phyloP scores from a whole-genome alignment of 2,329 filamentous ascomycete species.

The Verticillium longisporum region DNA sequence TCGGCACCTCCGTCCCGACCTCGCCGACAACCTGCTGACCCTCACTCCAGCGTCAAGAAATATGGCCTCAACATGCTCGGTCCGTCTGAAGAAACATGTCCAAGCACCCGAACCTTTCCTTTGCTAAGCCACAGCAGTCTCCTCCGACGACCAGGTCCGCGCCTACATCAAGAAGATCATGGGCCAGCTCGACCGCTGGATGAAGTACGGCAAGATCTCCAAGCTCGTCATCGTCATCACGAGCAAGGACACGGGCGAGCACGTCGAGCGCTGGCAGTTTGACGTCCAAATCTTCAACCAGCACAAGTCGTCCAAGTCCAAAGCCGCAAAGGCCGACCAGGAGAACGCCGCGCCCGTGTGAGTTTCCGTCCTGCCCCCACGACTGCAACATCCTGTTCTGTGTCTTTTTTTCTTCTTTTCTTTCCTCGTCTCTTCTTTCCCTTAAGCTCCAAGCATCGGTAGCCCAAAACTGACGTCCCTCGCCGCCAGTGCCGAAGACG shows the following conservation, averaged over 20 bases:
- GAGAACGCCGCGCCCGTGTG: slow-evolving; percentile 60
- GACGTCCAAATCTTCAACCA: slow-evolving; percentile 56
- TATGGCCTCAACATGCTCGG: slow-evolving; percentile 97
- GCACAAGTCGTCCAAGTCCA: slow-evolving; percentile 41
- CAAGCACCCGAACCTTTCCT: neutral
- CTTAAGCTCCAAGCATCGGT: too few species aligned
- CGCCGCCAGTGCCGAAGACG: neutral
- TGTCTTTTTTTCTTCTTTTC: too few species aligned
- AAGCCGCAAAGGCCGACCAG: slow-evolving; percentile 51
- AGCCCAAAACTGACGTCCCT: neutral
- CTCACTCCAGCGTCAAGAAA: slow-evolving; percentile 67
- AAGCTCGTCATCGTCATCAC: slow-evolving; percentile 96
- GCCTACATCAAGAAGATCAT: slow-evolving; percentile 99
- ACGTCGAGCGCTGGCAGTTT: slow-evolving; percentile 97
- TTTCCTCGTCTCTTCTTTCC: too few species aligned
- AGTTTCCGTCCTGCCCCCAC: too few species aligned
- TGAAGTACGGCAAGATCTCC: slow-evolving; percentile 92
- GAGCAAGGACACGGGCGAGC: slow-evolving; percentile 92
- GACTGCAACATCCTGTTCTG: too few species aligned
- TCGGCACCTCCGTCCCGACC: slow-evolving; percentile 16
- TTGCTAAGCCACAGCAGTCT: slow-evolving; percentile 47
- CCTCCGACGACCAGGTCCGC: slow-evolving; percentile 95
- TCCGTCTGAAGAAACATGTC: slow-evolving; percentile 25
- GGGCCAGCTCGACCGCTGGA: slow-evolving; percentile 96
- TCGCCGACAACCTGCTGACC: neutral